Percentiles rank a stretch among this genome's conserved stretches.
These are phyloP conservation scores for Bauhinia variegata DNA, from an alignment of 306 rosid genomes.

Conservation along the genomic window DNA sequence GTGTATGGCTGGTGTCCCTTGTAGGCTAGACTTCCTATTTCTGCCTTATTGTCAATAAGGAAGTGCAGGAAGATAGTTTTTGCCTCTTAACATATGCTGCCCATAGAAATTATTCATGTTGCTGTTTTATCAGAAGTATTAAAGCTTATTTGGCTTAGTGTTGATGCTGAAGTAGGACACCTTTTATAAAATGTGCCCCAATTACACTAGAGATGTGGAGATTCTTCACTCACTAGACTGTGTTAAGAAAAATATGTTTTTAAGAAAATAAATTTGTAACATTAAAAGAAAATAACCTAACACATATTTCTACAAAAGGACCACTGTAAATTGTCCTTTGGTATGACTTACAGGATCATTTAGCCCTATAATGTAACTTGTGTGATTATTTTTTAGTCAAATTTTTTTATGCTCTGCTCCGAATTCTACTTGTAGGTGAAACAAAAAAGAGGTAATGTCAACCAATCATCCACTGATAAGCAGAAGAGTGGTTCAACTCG, in stretches of 20 bases:
- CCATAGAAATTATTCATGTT: too few relatives aligned
- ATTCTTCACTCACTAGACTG: neutral
- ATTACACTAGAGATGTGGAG: neutral
- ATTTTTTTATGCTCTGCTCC: constrained; percentile 29
- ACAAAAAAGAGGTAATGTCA: constrained; percentile 48
- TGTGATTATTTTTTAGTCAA: constrained; percentile 19
- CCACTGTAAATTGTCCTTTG: too few relatives aligned
- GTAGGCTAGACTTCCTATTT: too few relatives aligned
- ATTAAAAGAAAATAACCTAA: neutral
- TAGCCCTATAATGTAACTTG: constrained; percentile 21
- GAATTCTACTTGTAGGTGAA: constrained; percentile 61
- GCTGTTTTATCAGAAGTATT: too few relatives aligned
- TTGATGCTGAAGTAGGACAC: too few relatives aligned
- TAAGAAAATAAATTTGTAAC: constrained; percentile 24
- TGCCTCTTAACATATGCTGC: too few relatives aligned
- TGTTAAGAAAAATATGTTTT: constrained; percentile 14
- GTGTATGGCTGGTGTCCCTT: constrained; percentile 12
- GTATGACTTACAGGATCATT: neutral
- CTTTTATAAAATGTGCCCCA: neutral
- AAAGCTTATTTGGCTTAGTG: too few relatives aligned
- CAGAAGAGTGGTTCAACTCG: constrained; percentile 66
- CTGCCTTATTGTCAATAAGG: too few relatives aligned
- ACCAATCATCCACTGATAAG: constrained; percentile 59
- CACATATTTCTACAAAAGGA: constrained; percentile 1
- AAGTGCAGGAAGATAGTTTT: too few relatives aligned